Base-by-base conservation (phyloP, 2,329 filamentous ascomycete species). In the Colletotrichum gigasporum region DNA sequence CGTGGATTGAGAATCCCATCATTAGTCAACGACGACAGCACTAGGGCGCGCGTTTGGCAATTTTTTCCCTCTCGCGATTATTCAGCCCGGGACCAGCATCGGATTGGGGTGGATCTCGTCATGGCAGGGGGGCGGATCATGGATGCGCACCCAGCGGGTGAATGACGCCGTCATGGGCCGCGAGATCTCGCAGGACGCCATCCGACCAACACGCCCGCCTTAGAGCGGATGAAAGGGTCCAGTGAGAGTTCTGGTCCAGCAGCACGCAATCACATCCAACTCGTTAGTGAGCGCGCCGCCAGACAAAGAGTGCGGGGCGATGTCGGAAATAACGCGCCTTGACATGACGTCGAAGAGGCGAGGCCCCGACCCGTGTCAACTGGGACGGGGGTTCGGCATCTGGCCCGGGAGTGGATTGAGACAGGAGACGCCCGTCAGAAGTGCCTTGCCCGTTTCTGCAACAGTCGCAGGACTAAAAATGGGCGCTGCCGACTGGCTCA, bases 21-120 rank as follows among this genome's bases (percentile, higher is more conserved):
- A 48, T 64, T 64, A 60, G 47, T 64, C 61, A 64, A 53, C 16
- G 28, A 37, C 26, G 59, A 11, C 20, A 0, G 32, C 28, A 30
- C 28, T 39, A 58, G 35, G 60, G 54, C 53, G 59, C 53, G 41
- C 28, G 16, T 35, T 58, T 44, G 35, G 26, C 28, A 58, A 4
- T 35, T 42, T 51, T 47, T 48, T 18, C 22, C 30, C 6, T 28
- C 10, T 39, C 14, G 16, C 14, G 35, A 53, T 64, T 61, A 64
- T 61, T 64, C 61, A 64, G 61, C 56, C 62, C 54, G 45, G 37
- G n/a, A 48, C 54, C 30, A 14, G 37, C 32, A 30, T 32, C 42
- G 24, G 42, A 41, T 26, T 5, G 34, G 32, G 16, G 42, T 57
- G 42, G 39, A 26, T 47, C 52, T 47, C 28, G 52, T 47, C 39